These are phyloP conservation scores for Leptosphaerulina australis DNA, from an alignment of 2,329 filamentous ascomycete genomes.

Conservation along the genomic window DNA sequence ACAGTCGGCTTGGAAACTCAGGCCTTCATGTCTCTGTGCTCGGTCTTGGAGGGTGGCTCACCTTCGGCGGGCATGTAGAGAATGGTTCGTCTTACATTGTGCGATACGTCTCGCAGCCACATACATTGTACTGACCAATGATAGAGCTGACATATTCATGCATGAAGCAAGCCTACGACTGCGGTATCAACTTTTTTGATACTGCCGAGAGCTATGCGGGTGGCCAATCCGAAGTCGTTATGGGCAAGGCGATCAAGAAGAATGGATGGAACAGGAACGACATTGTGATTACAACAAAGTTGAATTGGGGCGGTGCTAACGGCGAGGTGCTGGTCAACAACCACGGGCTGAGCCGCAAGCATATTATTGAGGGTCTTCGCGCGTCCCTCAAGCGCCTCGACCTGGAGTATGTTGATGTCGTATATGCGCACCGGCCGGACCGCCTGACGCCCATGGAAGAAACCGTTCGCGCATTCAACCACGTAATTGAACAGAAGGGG, in stretches of 20 bases:
- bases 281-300: constrained; percentile 59
- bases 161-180: constrained; percentile 61
- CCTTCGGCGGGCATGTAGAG: constrained; percentile 71
- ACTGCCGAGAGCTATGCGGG: constrained; percentile 51
- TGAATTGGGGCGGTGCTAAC: constrained; percentile 65
- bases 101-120: no score
- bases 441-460: constrained; percentile 73
- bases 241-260: constrained; percentile 63
- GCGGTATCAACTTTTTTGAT: constrained; percentile 53
- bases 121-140: background rate
- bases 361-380: constrained; percentile 70
- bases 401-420: constrained; percentile 69
- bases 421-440: constrained; percentile 74
- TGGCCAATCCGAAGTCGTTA: constrained; percentile 61
- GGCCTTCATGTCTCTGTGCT: constrained; percentile 77
- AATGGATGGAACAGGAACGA: constrained; percentile 56
- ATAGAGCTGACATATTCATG: constrained; percentile 62
- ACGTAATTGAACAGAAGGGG: constrained; percentile 68
- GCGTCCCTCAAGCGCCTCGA: constrained; percentile 63
- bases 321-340: constrained; percentile 64
- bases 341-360: constrained; percentile 70
- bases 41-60: constrained; percentile 67
- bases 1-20: constrained; percentile 73
- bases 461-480: constrained; percentile 73
- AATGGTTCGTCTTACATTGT: no score